Base-by-base conservation (phyloP, 2,329 filamentous ascomycete genomes). In the Ceratocystis ficicola region DNA sequence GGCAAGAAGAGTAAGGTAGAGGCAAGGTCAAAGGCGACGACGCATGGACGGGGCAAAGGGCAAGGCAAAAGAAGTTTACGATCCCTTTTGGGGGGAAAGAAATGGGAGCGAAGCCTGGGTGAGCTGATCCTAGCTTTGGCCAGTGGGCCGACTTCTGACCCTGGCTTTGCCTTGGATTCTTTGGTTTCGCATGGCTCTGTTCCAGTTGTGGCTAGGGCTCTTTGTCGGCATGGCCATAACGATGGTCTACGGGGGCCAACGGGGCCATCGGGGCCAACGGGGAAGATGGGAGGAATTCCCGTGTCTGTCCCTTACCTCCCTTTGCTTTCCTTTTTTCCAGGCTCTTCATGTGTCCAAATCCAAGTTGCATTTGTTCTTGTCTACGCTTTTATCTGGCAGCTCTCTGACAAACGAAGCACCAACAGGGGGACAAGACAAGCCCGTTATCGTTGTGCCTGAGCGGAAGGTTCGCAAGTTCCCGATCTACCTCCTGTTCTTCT, bases 191-290 rank as follows among this genome's bases (percentile, higher is more conserved):
- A 41, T 50, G 20, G 48, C 48, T 50, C 25, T 50, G 48, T 50
- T 25, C 48, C 4, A 57, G 52, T 22, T 57, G 25, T 57, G 52
- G 52, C 52, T 57, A 10, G n/a, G 50, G 50, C 50, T 22, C 28
- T 28, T 15, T 57, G 52, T 57, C 52, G 52, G 52, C 28, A 57
- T 57, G 32, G 52, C 52, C 52, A 57, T 57, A 28, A 30, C 32
- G 52, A 57, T 57, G 52, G n/a, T 57, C 52, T 41, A 41, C 36
- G 36, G 3, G 36, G 36, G 36, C 12, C 36, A 41, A 57, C 30
- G 28, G 52, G 17, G 10, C 52, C 52, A 57, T 7, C 52, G 28
- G 52, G 52, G 10, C 52, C 52, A 57, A 57, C 52, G 52, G 52
- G 52, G 52, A 57, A 57, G 22, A 55, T 22, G 25, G 52, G 30